Base-by-base conservation (phyloP, 345 rosid genomes). In the Syzygium aqueum region DNA sequence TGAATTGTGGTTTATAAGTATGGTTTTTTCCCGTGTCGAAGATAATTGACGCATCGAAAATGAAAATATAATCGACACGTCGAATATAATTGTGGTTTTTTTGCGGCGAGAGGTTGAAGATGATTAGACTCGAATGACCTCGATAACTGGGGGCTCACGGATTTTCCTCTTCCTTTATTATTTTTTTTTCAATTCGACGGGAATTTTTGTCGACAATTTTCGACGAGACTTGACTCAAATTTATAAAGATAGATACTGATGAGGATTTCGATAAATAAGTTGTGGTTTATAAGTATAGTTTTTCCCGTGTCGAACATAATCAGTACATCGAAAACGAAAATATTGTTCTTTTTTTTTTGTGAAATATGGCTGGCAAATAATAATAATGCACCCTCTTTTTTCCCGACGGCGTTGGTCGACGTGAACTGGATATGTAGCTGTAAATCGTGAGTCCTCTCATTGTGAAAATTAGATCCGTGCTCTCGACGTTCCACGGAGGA, bases 221-320 rank as follows among this genome's bases (percentile, higher is more conserved):
- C 37, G 37, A 14, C 37, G 37, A 19, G 5, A 65, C 7, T 28
- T 28, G 5, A 65, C 53, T 16, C 53, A 7, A 0, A 6, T 5
- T 17, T 4, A 5, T 13, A 0, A n/a, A 3, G 3, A 28, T 10
- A 13, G 14, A 63, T 3, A 28, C 5, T 0, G 0, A 15, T 7
- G 11, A 28, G 0, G 5, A 23, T 14, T 63, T 65, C 43, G 8
- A 65, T 40, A 65, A 65, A 4, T 28, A 28, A 15, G 7, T 65
- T 15, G 6, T 16, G 21, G 30, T 28, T 28, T 57, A 57, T 25
- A 4, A 15, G 10, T 7, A 63, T 3, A 13, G 5, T 63, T 28
- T 14, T 65, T 65, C 10, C 7, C 6, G 0, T 1, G 6, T 16
- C 11, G 30, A 30, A 30, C 9, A 28, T 63, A 2, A 28, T 28